Evolutionary conservation across 176 grass and related monocot genomes (phyloP).

Genomic region (Triticum turgidum): DNA sequence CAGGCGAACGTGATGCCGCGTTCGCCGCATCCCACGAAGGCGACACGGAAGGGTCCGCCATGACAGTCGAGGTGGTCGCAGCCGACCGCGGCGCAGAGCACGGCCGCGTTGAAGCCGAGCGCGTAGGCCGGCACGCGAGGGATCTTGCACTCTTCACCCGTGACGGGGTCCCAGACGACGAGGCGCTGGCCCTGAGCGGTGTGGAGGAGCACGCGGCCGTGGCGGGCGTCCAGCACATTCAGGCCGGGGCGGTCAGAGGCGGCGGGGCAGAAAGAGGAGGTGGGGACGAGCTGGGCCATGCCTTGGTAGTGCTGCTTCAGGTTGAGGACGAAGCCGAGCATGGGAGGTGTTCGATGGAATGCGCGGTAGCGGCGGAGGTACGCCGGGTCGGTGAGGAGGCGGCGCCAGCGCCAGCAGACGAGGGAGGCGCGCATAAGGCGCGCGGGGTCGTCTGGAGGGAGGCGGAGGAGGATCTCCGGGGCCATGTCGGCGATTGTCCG

Average conservation of each 20-base stretch:
- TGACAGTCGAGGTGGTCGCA: slow-evolving; percentile 37
- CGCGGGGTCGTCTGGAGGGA: slow-evolving; percentile 3
- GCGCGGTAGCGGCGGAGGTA: slow-evolving; percentile 8
- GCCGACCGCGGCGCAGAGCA: slow-evolving; percentile 28
- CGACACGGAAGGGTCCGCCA: slow-evolving; percentile 23
- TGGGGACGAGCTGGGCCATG: slow-evolving; percentile 9
- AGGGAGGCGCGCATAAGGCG: background rate
- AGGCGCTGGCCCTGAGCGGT: background rate
- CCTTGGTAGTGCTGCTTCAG: background rate
- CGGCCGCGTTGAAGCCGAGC: background rate
- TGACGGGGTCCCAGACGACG: slow-evolving; percentile 22
- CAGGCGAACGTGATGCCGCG: background rate
- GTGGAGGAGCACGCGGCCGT: slow-evolving; percentile 18
- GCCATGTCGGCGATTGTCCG: background rate
- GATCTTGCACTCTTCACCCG: background rate
- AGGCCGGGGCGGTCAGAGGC: background rate
- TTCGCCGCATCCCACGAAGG: background rate
- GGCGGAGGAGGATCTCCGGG: slow-evolving; percentile 24
- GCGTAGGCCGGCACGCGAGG: background rate
- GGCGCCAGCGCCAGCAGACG: slow-evolving; percentile 16
- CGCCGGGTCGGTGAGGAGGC: background rate
- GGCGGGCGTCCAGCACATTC: slow-evolving; percentile 20
- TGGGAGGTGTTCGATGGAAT: slow-evolving; percentile 22
- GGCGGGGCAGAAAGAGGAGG: slow-evolving; percentile 20
- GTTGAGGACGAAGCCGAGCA: slow-evolving; percentile 24